Evolutionary conservation across 805 yeast genomes (phyloP), one percentile per base, ranked within the genome.

Genomic region (Hanseniaspora vineae): DNA sequence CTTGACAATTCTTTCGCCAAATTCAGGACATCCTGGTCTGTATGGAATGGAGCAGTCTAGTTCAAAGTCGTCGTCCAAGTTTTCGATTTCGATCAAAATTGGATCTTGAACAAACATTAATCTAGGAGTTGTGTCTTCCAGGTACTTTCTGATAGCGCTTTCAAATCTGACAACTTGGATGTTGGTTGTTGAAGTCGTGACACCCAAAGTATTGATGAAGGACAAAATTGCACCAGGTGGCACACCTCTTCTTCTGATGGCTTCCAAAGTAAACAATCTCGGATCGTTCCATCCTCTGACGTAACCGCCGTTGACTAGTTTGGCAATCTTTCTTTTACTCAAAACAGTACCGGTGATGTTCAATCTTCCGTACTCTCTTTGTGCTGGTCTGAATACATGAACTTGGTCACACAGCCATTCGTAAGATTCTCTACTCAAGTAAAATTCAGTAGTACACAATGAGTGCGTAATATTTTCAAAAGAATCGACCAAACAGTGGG

Each of bases 261-360:
- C 96, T 57, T 88, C 98, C 57, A 92, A 75, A 5, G 99, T 92
- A 66, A 80, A 92, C 63, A 92, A 73, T 61, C 99, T 78, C 58
- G 99, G 98, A 67, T 92, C 98, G 66, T 92, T 94, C 99, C 99
- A 92, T 43, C 87, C 96, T 65, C 96, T 79, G 20, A 92, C 99
- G 58, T 74, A 69, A 5, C 75, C 69, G 29, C 80, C 92, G 49
- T 77, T 83, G 19, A 92, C 97, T 55, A 92, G 74, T 66, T 87
- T 84, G 54, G 96, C 94, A 63, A 92, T 88, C 68, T 92, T 92
- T 65, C 99, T 80, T 75, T 92, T 92, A 50, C 96, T 86, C 77
- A 92, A 70, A 52, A 92, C 79, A 11, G 97, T 85, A 48, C 98
- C 98, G 2, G 95, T 84, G 56, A 92, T 77, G 65, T 89, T 92